Conservation (phyloP, 441 rosid genomes). For the Erodium trifolium region DNA sequence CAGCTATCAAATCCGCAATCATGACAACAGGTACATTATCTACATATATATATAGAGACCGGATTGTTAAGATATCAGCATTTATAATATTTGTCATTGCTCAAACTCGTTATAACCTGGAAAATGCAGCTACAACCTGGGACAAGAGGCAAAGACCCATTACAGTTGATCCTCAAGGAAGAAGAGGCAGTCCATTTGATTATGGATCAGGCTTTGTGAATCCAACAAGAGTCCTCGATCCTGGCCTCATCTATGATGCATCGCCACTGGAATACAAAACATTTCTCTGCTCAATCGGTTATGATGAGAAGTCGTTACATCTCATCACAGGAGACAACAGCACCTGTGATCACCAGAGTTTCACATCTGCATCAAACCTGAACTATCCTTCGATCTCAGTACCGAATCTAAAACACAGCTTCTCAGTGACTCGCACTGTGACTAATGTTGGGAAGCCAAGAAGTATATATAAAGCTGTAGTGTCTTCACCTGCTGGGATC, state of each 20-base stretch:
- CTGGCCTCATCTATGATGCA: conserved; percentile 60
- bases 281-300: conserved; percentile 58
- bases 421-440: conserved; percentile 39
- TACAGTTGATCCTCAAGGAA: conserved; percentile 37
- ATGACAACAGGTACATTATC: conserved; percentile 41
- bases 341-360: conserved; percentile 26
- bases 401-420: conserved; percentile 28
- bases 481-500: conserved; percentile 33
- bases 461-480: conserved; percentile 33
- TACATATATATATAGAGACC: not conserved
- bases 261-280: conserved; percentile 36
- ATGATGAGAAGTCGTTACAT: conserved; percentile 35
- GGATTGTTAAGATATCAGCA: not conserved
- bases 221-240: conserved; percentile 43
- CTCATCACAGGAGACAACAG: conserved; percentile 41
- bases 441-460: conserved; percentile 40
- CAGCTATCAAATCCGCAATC: conserved; percentile 46
- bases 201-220: conserved; percentile 62
- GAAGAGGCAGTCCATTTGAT: conserved; percentile 54
- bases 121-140: conserved; percentile 37
- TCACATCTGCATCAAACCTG: conserved; percentile 32
- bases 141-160: conserved; percentile 34
- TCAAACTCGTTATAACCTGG: conserved; percentile 11
- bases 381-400: conserved; percentile 49
- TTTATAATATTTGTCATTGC: not conserved